Evolutionary conservation across 345 rosid genomes (phyloP), one percentile per base, ranked within the genome.

Genomic region (Lepidium aucheri): DNA sequence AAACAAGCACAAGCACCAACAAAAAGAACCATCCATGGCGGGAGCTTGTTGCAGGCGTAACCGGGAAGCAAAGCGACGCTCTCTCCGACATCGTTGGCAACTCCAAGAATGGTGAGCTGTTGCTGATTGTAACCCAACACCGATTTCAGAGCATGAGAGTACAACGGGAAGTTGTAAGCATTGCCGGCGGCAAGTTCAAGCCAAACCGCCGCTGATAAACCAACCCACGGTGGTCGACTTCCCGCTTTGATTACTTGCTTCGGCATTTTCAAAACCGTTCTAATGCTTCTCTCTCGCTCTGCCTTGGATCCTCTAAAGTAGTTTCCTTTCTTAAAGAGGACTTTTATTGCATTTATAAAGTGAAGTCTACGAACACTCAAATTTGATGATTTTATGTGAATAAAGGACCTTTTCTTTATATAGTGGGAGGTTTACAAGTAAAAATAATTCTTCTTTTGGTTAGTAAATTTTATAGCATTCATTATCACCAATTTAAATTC

Each of bases 211-310:
- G 98, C 98, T 4, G 87, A 89, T 9, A 89, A 78, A 1, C 96
- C 92, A 44, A 89, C 85, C 98, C 96, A 91, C 3, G 98, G 94
- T 5, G 94, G 94, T 67, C 94, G 76, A 67, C 86, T 86, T 28
- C 96, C 94, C n/a, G 80, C 79, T 73, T 88, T 86, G 7, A 85
- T 74, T 32, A 67, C 83, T 61, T 54, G 67, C 16, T 52, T 80
- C 9, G 74, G 69, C 86, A 83, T 80, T 36, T 58, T 11, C 40
- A 9, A 35, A 61, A 34, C 45, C 44, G 20, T 36, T 46, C 9
- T 15, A 26, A 5, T 26, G 35, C 28, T 20, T 22, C 16, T 38
- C 47, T 35, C 44, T 36, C 9, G 9, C 58, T 14, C 39, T 33
- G 16, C 47, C 32, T 30, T 42, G 17, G 63, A 13, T 14, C 38